Conservation (phyloP, 352 stramenopile species). For the Pythium vanterpoolii region DNA sequence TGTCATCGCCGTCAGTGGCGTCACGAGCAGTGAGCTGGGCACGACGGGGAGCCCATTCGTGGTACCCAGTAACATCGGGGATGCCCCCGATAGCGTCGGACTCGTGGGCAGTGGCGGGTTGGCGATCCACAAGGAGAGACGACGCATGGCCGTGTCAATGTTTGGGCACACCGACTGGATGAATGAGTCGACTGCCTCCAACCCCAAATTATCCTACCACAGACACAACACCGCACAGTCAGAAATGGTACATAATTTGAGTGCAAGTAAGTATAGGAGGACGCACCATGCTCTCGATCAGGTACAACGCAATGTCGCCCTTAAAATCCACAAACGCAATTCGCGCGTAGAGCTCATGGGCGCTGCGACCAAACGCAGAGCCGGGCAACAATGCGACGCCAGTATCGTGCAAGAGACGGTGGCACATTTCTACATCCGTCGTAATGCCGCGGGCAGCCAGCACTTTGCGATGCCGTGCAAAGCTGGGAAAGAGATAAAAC, state of each 20-base stretch:
- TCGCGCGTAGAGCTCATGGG: slow-evolving; percentile 73
- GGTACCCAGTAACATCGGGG: slow-evolving; percentile 1
- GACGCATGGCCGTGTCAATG: slow-evolving; percentile 79
- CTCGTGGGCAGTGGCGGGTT: slow-evolving; percentile 19
- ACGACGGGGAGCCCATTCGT: slow-evolving; percentile 12
- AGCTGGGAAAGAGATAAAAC: slow-evolving; percentile 86
- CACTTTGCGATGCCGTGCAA: slow-evolving; percentile 63
- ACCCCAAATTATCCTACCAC: slow-evolving; percentile 48
- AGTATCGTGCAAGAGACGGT: slow-evolving; percentile 77
- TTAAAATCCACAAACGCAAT: slow-evolving; percentile 89
- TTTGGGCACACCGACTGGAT: slow-evolving; percentile 88
- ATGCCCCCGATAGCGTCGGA: not conserved
- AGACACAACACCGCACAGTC: not conserved
- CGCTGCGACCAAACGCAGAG: slow-evolving; percentile 75
- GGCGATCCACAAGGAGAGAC: slow-evolving; percentile 65
- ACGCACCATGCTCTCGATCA: slow-evolving; percentile 85
- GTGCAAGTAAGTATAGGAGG: not conserved
- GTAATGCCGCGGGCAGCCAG: slow-evolving; percentile 57
- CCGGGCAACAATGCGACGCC: slow-evolving; percentile 83
- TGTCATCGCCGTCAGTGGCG: slow-evolving; percentile 19
- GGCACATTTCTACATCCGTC: slow-evolving; percentile 73
- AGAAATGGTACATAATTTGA: no score
- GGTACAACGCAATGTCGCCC: slow-evolving; percentile 81
- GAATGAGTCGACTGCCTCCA: slow-evolving; percentile 79
- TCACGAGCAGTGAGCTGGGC: slow-evolving; percentile 21